These are phyloP conservation scores for Podospora pseudocomata DNA, from an alignment of 495 filamentous ascomycete species.

Conservation along the genomic window DNA sequence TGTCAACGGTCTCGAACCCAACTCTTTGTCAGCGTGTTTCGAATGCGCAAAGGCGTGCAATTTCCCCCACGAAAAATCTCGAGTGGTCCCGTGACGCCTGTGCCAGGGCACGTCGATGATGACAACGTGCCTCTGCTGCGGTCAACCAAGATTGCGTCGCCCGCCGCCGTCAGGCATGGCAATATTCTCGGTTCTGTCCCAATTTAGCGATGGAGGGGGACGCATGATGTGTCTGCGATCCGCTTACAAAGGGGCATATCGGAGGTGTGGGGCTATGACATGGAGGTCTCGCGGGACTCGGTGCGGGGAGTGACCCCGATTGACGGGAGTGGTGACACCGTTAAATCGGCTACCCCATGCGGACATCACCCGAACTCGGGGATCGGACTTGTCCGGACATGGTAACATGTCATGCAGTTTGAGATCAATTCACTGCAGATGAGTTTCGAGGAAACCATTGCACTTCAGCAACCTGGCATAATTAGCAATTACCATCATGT, in stretches of 20 bases:
- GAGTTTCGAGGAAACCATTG: background rate
- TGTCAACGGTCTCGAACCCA: background rate
- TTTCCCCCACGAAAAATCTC: conserved; percentile 13
- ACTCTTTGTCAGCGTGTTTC: conserved; percentile 12
- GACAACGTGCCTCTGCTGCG: background rate
- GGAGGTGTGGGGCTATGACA: background rate
- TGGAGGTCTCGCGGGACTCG: background rate
- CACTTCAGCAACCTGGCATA: background rate
- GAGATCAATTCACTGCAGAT: background rate
- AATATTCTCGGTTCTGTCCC: background rate
- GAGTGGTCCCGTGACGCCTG: conserved; percentile 13
- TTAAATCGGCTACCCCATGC: background rate
- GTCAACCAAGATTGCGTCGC: background rate
- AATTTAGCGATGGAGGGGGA: background rate
- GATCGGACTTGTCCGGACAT: background rate
- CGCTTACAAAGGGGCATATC: background rate
- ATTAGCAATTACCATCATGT: no score
- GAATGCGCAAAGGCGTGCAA: conserved; percentile 1
- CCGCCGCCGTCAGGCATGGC: background rate
- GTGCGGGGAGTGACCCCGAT: background rate
- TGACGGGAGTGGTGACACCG: background rate
- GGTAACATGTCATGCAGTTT: background rate
- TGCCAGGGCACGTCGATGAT: background rate
- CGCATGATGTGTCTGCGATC: background rate
- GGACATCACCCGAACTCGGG: background rate